These are phyloP conservation scores for Trapa bicornis DNA, from an alignment of 345 rosid species.

Conservation along the genomic window DNA sequence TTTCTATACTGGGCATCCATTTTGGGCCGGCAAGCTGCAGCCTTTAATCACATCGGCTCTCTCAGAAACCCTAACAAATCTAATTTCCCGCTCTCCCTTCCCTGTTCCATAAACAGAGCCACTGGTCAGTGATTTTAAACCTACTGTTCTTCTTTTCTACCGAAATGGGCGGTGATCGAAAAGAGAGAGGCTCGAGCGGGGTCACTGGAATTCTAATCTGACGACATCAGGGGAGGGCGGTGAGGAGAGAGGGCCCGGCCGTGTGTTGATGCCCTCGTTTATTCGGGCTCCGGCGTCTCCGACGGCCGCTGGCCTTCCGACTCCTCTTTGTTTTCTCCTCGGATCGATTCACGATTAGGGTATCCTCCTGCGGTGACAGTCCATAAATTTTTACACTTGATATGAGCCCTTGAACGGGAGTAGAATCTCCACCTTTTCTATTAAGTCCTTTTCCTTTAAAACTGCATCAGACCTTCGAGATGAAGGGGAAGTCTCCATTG, in stretches of 20 bases:
- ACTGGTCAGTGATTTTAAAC: background rate
- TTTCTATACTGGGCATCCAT: background rate
- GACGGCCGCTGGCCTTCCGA: background rate
- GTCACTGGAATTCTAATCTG: background rate
- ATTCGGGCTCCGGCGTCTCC: conserved; percentile 18
- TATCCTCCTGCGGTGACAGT: conserved; percentile 23
- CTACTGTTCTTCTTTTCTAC: no score
- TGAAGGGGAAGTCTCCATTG: conserved; percentile 10
- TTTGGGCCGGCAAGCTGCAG: background rate
- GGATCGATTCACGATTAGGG: conserved; percentile 11
- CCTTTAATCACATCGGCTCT: background rate
- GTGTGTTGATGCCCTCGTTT: conserved; percentile 13
- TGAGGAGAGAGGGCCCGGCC: conserved; percentile 7
- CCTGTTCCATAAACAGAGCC: background rate
- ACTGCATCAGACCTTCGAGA: conserved; percentile 18
- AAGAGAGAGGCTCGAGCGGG: conserved; percentile 57
- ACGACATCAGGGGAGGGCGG: background rate
- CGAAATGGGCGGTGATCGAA: conserved; percentile 32
- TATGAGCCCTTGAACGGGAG: conserved; percentile 28
- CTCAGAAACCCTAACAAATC: background rate
- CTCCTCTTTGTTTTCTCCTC: background rate
- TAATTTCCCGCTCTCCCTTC: background rate
- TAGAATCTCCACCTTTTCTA: background rate
- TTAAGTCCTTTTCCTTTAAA: background rate
- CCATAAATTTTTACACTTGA: conserved; percentile 33